Evolutionary conservation across 495 filamentous ascomycete genomes (phyloP).

Genomic region (Trichoderma reesei): DNA sequence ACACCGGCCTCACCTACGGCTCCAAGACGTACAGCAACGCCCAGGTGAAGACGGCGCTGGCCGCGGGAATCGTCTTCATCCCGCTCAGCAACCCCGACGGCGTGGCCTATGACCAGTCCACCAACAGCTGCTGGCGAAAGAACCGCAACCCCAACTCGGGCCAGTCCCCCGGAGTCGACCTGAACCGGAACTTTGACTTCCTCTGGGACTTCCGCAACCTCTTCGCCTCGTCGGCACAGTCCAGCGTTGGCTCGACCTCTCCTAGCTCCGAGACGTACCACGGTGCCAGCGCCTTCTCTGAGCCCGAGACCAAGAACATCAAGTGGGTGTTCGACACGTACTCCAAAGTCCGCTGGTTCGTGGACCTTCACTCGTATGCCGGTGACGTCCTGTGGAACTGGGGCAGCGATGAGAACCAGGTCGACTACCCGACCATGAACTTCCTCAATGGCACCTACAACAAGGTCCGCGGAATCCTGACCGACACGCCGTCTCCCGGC

Average conservation of each 20-base stretch:
- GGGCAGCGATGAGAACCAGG: constrained; percentile 31
- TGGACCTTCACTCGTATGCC: constrained; percentile 34
- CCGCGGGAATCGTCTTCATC: constrained; percentile 29
- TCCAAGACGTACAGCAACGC: constrained; percentile 27
- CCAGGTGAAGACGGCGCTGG: constrained; percentile 27
- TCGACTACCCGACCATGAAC: constrained; percentile 22
- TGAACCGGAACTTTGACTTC: constrained; percentile 34
- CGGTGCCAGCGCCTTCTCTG: constrained; percentile 25
- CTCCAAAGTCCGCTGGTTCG: constrained; percentile 31
- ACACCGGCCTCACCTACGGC: constrained; percentile 30
- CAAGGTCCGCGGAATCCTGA: constrained; percentile 26
- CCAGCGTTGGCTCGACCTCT: constrained; percentile 19
- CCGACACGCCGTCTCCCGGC: constrained; percentile 14
- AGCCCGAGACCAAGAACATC: constrained; percentile 29
- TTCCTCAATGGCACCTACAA: constrained; percentile 29
- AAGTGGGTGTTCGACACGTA: constrained; percentile 29
- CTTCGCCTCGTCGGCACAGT: constrained; percentile 18
- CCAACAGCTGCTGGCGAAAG: constrained; percentile 30
- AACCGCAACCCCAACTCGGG: constrained; percentile 24
- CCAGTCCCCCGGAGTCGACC: constrained; percentile 23
- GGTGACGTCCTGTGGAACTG: constrained; percentile 31
- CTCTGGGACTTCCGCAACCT: constrained; percentile 26
- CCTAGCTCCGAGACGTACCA: constrained; percentile 23
- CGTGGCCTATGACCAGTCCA: constrained; percentile 27
- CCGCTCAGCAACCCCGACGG: constrained; percentile 34